These are phyloP conservation scores for Saccharomycopsis fibuligera DNA, from an alignment of 805 yeast species.

Conservation along the genomic window DNA sequence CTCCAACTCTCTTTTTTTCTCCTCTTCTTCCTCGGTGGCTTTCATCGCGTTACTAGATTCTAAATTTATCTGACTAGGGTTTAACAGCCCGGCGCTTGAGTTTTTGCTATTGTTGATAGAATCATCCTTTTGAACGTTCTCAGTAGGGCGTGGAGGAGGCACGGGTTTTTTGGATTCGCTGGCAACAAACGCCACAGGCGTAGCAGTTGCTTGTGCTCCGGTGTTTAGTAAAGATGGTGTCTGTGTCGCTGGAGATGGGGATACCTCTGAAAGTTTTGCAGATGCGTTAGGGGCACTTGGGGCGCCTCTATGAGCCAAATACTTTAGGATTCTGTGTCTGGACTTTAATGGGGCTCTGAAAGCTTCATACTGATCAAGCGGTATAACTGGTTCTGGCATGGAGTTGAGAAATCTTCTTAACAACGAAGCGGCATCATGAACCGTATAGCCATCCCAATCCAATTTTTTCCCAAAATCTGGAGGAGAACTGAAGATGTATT, in stretches of 20 bases:
- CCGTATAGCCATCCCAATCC: conserved; percentile 89
- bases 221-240: background rate
- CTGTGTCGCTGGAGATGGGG: conserved; percentile 26
- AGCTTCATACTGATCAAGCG: conserved; percentile 63
- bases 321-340: conserved; percentile 58
- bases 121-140: background rate
- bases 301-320: conserved; percentile 54
- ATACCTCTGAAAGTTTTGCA: background rate
- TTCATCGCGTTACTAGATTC: background rate
- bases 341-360: conserved; percentile 69
- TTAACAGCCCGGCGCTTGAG: too few species aligned
- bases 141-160: conserved; percentile 5
- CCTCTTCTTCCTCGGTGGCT: conserved; percentile 8
- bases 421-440: conserved; percentile 93
- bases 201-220: background rate
- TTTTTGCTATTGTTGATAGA: background rate
- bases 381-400: conserved; percentile 88
- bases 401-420: conserved; percentile 80
- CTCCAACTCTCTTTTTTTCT: conserved; percentile 27
- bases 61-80: background rate
- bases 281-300: conserved; percentile 24
- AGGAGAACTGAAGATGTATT: conserved; percentile 73
- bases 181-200: background rate
- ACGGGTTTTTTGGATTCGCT: conserved; percentile 5
- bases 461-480: conserved; percentile 86